Evolutionary conservation across 352 stramenopile genomes (phyloP), one percentile per base, ranked within the genome.

Genomic region (Albugo candida): DNA sequence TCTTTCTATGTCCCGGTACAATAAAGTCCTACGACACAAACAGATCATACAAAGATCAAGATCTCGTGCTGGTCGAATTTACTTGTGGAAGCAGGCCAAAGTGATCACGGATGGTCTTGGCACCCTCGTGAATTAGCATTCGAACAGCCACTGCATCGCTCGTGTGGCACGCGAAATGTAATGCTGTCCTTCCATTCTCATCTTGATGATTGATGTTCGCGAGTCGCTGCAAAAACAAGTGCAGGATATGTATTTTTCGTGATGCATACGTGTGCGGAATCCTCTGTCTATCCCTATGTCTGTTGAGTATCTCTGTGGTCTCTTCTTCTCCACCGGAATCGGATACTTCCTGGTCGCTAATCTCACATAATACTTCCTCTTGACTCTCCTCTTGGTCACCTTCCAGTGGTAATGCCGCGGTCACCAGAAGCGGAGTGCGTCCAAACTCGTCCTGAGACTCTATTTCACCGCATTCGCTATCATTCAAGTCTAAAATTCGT

Each of bases 121-220:
- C 75, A 14, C 75, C 73, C 1, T 63, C 68, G 43, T 88, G 67
- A 13, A 85, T 67, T 11, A 91, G 64, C 64, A 84, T 83, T 27
- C 65, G 67, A 20, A 86, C 73, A 3, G 75, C 73, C 12, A 77
- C 58, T 1, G 71, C 55, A 48, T 79, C 85, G 55, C 85, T 73
- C 48, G 77, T 67, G 37, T 70, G 83, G 59, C 78, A 88, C 41
- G 73, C 75, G 46, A 88, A 63, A 38, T 91, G 78, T 19, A 91
- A 55, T 36, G 75, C 75, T 11, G 78, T 88, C 75, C 78, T 85
- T 14, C 73, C 69, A 45, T 87, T 83, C 46, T 91, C 78, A 38
- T 91, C 78, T 35, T 67, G 66, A 44, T 91, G 78, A 55, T 86
- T 64, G 36, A 91, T 52, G 42, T 91, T 84, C 16, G 81, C 75